A percentile compares a stretch with the other conserved stretches of the same genome.
phyloP scores from a whole-genome alignment of 2,329 filamentous ascomycete genomes.

The Cladosporium sp. region DNA sequence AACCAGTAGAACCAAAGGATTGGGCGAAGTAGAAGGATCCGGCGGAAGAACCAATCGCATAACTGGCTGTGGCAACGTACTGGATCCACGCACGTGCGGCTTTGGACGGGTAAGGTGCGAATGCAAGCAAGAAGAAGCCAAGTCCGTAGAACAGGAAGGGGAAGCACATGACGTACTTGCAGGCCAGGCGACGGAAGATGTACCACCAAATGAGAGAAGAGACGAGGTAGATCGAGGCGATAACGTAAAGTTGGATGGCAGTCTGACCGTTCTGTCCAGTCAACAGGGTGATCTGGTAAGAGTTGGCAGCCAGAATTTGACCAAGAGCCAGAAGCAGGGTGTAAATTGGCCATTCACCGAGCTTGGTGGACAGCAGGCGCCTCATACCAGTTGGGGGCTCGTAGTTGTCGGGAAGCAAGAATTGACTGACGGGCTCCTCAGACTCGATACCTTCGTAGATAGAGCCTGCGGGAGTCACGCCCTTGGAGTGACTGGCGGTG shows the following conservation, averaged over 20 bases:
- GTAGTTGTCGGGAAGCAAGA: constrained; percentile 58
- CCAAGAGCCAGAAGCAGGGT: constrained; percentile 61
- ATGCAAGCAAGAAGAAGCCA: constrained; percentile 63
- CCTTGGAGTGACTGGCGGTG: constrained; percentile 31
- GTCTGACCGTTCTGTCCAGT: constrained; percentile 63
- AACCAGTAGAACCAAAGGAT: constrained; percentile 56
- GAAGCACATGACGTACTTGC: constrained; percentile 58
- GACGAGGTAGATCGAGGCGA: constrained; percentile 60
- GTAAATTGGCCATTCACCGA: constrained; percentile 63
- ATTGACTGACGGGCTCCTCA: constrained; percentile 51
- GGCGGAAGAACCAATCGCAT: constrained; percentile 62
- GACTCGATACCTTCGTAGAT: constrained; percentile 43
- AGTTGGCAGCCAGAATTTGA: constrained; percentile 66
- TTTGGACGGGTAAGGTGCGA: constrained; percentile 56
- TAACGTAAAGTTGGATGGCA: constrained; percentile 60
- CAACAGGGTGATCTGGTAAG: constrained; percentile 68
- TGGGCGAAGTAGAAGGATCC: constrained; percentile 67
- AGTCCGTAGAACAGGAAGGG: constrained; percentile 65
- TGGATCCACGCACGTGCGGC: constrained; percentile 55
- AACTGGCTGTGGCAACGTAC: constrained; percentile 61
- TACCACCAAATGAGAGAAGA: constrained; percentile 64
- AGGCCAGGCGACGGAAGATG: constrained; percentile 59
- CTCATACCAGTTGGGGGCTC: constrained; percentile 57
- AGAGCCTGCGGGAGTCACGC: constrained; percentile 40
- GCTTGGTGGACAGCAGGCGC: constrained; percentile 55